Evolutionary conservation across 1,139 yeast species (phyloP), one percentile per base, ranked within the genome.

Genomic region (Debaryomycetaceae sp.): DNA sequence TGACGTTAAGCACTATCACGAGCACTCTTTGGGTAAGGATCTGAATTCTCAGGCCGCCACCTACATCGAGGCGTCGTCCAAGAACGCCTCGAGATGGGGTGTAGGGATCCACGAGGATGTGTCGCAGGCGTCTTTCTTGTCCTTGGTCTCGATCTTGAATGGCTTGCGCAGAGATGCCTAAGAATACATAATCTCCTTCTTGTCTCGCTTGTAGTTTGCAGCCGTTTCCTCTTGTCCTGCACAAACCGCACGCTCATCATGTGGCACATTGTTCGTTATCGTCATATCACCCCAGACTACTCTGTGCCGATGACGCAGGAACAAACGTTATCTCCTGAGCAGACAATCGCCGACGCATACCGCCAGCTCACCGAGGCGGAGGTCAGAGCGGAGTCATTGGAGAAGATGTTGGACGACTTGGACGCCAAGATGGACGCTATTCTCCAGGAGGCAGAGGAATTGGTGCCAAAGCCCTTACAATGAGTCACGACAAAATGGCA

Each of bases 51-150:
- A 82, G 54, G 98, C 98, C 39, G 97, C 93, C 16, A 80, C 96
- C 14, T 91, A 82, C 56, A 80, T 88, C 43, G 86, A 81, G 53
- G 65, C 80, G 28, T 60, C 69, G 28, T 71, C 73, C 50, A 68
- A 69, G 32, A 68, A 70, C 40, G 64, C 67, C 31, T 53, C 63
- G 36, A 74, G 77, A 52, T 89, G 97, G 96, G 97, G 98, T 60
- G 88, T 86, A 35, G 97, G 96, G 49, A 79, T 89, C 38, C 79
- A 88, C 53, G 86, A 83, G 55, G 97, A 91, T 69, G 96, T 88
- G 25, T 81, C 94, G 19, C 86, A 82, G 49, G 95, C 97, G 27
- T 81, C 95, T 11, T 76, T 85, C 61, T 73, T 78, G 46, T 84
- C 96, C 12, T 71, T 89, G 36, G 59, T 88, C 27, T 78, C 94